Evolutionary conservation across 179 eudicot genomes (phyloP), one percentile per base, ranked within the genome.

Genomic region (Drosera spatulata): DNA sequence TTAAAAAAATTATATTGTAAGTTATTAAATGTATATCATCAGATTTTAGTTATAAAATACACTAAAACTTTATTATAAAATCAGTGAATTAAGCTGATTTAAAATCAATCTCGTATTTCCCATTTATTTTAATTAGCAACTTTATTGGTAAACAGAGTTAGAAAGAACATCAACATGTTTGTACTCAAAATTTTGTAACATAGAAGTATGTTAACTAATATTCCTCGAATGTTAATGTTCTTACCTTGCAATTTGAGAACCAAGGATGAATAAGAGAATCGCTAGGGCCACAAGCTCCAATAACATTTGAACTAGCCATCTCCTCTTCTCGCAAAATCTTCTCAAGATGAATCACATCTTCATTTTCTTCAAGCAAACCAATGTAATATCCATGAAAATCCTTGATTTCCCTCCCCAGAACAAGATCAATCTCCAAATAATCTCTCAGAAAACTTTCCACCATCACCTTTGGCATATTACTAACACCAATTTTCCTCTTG

Each of bases 371-470:
- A 56, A 77, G 77, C 82, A 22, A 22, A 22, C 33, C 33, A 22
- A 22, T 22, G 33, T 1, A 22, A 22, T 22, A 22, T 22, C 33
- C 33, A 22, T 22, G 33, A 22, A 22, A 22, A 81, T 68, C 87
- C 62, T 65, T 76, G 2, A 86, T 59, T 4, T 81, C 76, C 15
- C 79, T 81, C 37, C 85, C 95, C 74, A 77, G 67, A 41, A 84
- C 87, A 67, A 11, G 39, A 37, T 84, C 83, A 77, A 86, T 65
- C 68, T 79, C 79, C 72, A 84, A 64, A 65, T 84, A 84, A 41
- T 86, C 90, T 69, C 42, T 81, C 67, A 81, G 66, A 53, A 86
- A 84, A 60, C 80, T 72, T 48, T 86, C 87, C 52, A 84, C 71
- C 89, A 86, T 86, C 0, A 84, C 77, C 63, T 59, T 69, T 49